A percentile compares a stretch with the other conserved stretches of the same genome.
Evolutionary conservation across 306 rosid genomes (phyloP).

Genomic region (Fragaria nilgerrensis): DNA sequence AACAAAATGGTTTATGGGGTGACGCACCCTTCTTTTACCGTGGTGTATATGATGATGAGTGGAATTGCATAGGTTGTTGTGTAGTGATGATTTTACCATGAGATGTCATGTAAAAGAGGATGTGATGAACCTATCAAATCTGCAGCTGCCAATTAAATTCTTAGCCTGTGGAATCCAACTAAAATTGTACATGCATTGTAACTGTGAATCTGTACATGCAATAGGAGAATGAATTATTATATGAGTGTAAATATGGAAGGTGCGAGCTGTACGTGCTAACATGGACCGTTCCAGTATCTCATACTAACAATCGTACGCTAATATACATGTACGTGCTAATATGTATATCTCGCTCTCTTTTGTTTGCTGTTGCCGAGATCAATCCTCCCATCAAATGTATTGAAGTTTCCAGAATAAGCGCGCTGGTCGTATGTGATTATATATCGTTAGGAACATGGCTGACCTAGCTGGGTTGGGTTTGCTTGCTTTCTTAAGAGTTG

Average conservation of each 20-base stretch:
- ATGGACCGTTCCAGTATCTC: neutral
- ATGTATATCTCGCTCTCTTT: neutral
- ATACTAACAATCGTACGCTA: neutral
- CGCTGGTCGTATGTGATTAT: neutral
- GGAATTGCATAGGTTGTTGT: neutral
- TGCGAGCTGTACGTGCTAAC: neutral
- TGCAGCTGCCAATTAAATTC: slow-evolving; percentile 3
- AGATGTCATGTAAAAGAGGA: neutral
- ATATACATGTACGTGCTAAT: neutral
- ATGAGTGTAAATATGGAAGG: neutral
- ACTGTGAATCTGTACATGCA: neutral
- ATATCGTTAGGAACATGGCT: neutral
- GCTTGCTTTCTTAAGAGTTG: too few relatives aligned
- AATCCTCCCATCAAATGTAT: neutral
- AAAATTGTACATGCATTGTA: neutral
- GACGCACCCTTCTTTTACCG: too few relatives aligned
- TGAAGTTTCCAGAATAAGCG: neutral
- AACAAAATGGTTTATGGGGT: too few relatives aligned
- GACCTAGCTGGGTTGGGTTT: too few relatives aligned
- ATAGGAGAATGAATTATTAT: neutral
- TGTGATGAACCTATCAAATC: neutral
- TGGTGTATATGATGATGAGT: neutral
- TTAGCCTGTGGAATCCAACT: neutral
- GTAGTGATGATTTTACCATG: neutral
- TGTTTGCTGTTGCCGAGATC: neutral